A percentile compares a stretch with the other conserved stretches of the same genome.
These are phyloP conservation scores for Lactifluus volemus DNA, from an alignment of 768 basidiomycete genomes.

Conservation along the genomic window DNA sequence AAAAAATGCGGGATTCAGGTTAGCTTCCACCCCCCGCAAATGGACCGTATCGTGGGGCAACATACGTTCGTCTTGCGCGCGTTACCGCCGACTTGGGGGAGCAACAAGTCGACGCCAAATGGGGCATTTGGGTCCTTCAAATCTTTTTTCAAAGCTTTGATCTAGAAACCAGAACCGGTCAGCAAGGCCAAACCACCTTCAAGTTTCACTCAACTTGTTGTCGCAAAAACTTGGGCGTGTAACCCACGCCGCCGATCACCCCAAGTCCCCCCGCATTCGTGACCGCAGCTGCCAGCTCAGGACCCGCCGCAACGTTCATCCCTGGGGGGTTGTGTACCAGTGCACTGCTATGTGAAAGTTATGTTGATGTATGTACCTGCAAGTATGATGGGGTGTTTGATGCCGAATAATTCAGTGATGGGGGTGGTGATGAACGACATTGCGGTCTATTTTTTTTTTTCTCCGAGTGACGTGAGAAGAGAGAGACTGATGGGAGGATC, in stretches of 20 bases:
- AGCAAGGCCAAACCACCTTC: no score
- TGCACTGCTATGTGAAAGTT: background rate
- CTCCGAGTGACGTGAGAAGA: background rate
- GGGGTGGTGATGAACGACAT: slow-evolving; percentile 71
- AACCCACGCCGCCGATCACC: slow-evolving; percentile 86
- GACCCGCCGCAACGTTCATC: slow-evolving; percentile 60
- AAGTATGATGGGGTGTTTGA: slow-evolving; percentile 81
- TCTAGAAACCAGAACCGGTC: slow-evolving; percentile 33
- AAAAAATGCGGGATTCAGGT: no score
- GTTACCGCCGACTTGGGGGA: slow-evolving; percentile 79
- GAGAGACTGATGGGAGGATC: background rate
- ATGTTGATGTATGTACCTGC: slow-evolving; percentile 44
- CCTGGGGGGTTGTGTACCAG: slow-evolving; percentile 28
- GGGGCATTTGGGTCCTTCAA: slow-evolving; percentile 68
- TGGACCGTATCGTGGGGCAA: slow-evolving; percentile 8
- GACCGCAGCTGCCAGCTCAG: slow-evolving; percentile 88
- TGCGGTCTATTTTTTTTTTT: background rate
- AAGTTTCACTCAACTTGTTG: slow-evolving; percentile 44
- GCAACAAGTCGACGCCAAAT: slow-evolving; percentile 86
- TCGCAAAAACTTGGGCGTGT: slow-evolving; percentile 73
- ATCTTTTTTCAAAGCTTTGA: slow-evolving; percentile 60
- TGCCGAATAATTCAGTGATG: slow-evolving; percentile 82
- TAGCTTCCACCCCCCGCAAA: no score
- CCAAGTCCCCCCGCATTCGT: slow-evolving; percentile 91
- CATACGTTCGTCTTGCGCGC: slow-evolving; percentile 86